phyloP scores from a whole-genome alignment of 2,329 filamentous ascomycete genomes.

The Gyromitra esculenta region DNA sequence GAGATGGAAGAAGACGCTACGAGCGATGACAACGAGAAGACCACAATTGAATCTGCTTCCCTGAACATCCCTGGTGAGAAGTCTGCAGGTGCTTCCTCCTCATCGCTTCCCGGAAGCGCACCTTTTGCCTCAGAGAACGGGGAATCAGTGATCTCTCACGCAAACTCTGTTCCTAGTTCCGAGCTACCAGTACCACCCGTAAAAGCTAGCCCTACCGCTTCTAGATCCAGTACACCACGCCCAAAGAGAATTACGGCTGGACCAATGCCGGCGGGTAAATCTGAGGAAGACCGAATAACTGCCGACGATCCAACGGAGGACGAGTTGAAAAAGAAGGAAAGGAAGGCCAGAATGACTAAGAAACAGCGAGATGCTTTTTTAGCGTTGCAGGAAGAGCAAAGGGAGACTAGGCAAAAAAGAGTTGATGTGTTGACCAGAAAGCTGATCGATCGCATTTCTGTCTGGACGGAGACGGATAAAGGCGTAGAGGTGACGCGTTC shows the following conservation, averaged over 20 bases:
- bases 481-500: constrained; percentile 81
- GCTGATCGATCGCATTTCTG: constrained; percentile 84
- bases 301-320: constrained; percentile 74
- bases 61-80: constrained; percentile 49
- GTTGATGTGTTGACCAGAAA: constrained; percentile 85
- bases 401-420: constrained; percentile 84
- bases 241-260: constrained; percentile 49
- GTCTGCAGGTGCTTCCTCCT: constrained; percentile 54
- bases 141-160: constrained; percentile 34
- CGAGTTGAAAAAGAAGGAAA: constrained; percentile 75
- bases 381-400: constrained; percentile 87
- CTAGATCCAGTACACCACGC: constrained; percentile 65
- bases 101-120: constrained; percentile 53
- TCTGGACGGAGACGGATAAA: constrained; percentile 98
- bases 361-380: constrained; percentile 93
- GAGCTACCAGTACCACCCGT: constrained; percentile 27
- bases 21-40: constrained; percentile 64
- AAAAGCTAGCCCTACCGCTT: constrained; percentile 49
- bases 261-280: constrained; percentile 73
- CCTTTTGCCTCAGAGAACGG: constrained; percentile 37
- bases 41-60: constrained; percentile 54
- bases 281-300: constrained; percentile 77
- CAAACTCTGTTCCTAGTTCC: constrained; percentile 3
- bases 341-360: constrained; percentile 85
- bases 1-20: constrained; percentile 74